Evolutionary conservation across 169 alveolate genomes (phyloP).

Genomic region (Plasmodium reichenowi): DNA sequence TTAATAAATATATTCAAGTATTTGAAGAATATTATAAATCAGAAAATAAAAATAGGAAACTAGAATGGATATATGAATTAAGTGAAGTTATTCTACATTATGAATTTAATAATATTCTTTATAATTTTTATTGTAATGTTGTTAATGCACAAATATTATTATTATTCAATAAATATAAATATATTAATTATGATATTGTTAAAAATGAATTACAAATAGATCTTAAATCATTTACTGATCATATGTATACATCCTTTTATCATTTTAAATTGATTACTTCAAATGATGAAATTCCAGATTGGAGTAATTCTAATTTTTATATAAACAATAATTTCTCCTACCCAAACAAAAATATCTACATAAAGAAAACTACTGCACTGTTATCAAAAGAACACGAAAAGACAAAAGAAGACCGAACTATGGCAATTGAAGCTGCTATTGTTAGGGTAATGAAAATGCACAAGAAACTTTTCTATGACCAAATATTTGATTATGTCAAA

Average conservation of each 20-base stretch:
- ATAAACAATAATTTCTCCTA: constrained; percentile 43
- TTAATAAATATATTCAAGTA: constrained; percentile 73
- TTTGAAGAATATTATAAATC: constrained; percentile 81
- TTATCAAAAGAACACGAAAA: constrained; percentile 73
- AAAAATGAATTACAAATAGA: constrained; percentile 44
- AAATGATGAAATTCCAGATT: constrained; percentile 27
- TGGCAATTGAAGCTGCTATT: constrained; percentile 90
- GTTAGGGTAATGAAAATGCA: constrained; percentile 89
- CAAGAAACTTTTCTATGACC: constrained; percentile 69
- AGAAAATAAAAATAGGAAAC: constrained; percentile 81
- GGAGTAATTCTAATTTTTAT: constrained; percentile 61
- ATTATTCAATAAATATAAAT: constrained; percentile 78
- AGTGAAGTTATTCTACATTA: constrained; percentile 80
- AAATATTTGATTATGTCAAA: constrained; percentile 70
- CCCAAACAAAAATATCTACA: constrained; percentile 43
- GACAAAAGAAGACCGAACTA: constrained; percentile 84
- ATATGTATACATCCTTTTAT: constrained; percentile 58
- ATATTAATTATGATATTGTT: constrained; percentile 61
- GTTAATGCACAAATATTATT: constrained; percentile 83
- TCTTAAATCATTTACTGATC: constrained; percentile 53
- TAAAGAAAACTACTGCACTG: constrained; percentile 52
- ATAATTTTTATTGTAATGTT: constrained; percentile 79
- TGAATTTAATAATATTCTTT: constrained; percentile 8
- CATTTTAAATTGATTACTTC: constrained; percentile 33
- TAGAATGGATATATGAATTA: constrained; percentile 85